Evolutionary conservation across 2,329 filamentous ascomycete species (phyloP).

Genomic region (Zopfia rhizophila): DNA sequence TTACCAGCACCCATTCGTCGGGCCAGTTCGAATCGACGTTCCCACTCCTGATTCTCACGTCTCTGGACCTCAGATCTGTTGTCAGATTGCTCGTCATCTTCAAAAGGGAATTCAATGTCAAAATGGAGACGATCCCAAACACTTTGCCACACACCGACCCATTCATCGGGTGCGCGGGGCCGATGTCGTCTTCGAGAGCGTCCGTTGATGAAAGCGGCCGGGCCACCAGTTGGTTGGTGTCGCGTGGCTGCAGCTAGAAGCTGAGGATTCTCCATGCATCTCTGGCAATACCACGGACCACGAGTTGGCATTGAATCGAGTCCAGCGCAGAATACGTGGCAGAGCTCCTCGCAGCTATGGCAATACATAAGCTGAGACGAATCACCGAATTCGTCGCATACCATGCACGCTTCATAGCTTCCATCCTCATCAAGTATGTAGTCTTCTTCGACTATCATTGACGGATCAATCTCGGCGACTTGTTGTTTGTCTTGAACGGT

Average conservation of each 20-base stretch:
- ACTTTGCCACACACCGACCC: constrained; percentile 88
- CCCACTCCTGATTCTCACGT: constrained; percentile 76
- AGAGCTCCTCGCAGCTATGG: constrained; percentile 88
- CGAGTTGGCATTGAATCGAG: constrained; percentile 76
- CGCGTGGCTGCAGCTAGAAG: constrained; percentile 50
- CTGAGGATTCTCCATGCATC: constrained; percentile 66
- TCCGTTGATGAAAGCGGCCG: constrained; percentile 44
- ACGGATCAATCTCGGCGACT: constrained; percentile 87
- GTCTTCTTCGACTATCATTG: constrained; percentile 77
- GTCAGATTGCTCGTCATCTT: constrained; percentile 72
- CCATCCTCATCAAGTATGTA: constrained; percentile 63
- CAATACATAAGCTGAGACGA: constrained; percentile 89
- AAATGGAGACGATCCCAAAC: constrained; percentile 82
- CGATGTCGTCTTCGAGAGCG: constrained; percentile 43
- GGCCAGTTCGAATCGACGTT: constrained; percentile 84
- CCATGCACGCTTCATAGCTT: constrained; percentile 74
- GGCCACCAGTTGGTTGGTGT: constrained; percentile 36
- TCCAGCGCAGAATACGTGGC: constrained; percentile 92
- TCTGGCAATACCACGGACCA: constrained; percentile 90
- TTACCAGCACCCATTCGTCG: constrained; percentile 79
- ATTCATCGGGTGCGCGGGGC: constrained; percentile 49
- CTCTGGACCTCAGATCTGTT: constrained; percentile 66
- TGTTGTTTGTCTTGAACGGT: constrained; percentile 85
- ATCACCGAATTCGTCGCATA: constrained; percentile 83
- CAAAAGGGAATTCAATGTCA: constrained; percentile 87